phyloP scores from a whole-genome alignment of 2,329 filamentous ascomycete species.

The Phialophora macrospora region DNA sequence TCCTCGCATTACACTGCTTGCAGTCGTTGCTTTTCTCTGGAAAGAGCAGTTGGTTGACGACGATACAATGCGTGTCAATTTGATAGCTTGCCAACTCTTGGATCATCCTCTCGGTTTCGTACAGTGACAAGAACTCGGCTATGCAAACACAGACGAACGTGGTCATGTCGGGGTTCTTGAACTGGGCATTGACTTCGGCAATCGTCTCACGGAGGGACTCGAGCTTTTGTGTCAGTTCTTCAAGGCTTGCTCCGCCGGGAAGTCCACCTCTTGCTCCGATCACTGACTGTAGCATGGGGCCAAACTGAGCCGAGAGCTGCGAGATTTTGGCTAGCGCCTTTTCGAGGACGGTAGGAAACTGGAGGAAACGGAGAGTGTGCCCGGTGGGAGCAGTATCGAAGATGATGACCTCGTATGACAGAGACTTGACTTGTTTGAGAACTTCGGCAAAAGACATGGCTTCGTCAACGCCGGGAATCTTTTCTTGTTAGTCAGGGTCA shows the following conservation, averaged over 20 bases:
- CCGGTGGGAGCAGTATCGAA: slow-evolving; percentile 98
- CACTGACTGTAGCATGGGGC: slow-evolving; percentile 91
- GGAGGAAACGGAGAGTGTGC: slow-evolving; percentile 96
- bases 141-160: slow-evolving; percentile 99
- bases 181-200: slow-evolving; percentile 92
- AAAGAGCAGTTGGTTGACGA: slow-evolving; percentile 97
- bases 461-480: slow-evolving; percentile 98
- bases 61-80: slow-evolving; percentile 96
- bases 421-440: slow-evolving; percentile 97
- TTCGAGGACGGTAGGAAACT: slow-evolving; percentile 97
- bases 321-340: slow-evolving; percentile 98
- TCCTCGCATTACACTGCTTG: slow-evolving; percentile 90
- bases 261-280: slow-evolving; percentile 77
- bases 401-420: slow-evolving; percentile 98
- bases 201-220: slow-evolving; percentile 93
- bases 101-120: slow-evolving; percentile 99
- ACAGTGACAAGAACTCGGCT: slow-evolving; percentile 92
- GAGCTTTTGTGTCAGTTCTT: slow-evolving; percentile 92
- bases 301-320: slow-evolving; percentile 91
- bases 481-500: neutral
- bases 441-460: slow-evolving; percentile 99
- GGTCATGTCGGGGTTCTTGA: slow-evolving; percentile 93
- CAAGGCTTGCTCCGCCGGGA: slow-evolving; percentile 89
- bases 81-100: slow-evolving; percentile 91
- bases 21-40: slow-evolving; percentile 83